These are phyloP conservation scores for Ogataea naganishii DNA, from an alignment of 805 yeast genomes.

Conservation along the genomic window DNA sequence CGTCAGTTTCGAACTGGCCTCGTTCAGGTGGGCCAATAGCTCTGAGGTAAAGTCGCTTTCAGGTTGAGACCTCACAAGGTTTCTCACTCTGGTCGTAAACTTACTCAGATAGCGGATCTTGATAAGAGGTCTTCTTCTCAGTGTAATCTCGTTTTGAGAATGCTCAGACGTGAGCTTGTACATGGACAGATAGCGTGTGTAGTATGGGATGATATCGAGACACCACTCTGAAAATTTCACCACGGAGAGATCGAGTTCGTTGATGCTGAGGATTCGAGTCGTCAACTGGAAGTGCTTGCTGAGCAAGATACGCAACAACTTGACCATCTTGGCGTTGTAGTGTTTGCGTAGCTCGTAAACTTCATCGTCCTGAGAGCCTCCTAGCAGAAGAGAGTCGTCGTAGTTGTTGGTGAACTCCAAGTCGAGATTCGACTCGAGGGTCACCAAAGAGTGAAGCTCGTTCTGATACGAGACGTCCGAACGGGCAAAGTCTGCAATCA, in stretches of 20 bases:
- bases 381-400: constrained; percentile 17
- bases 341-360: constrained; percentile 10
- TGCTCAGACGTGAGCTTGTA: constrained; percentile 16
- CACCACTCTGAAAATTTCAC: constrained; percentile 18
- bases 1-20: constrained; percentile 13
- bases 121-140: constrained; percentile 23
- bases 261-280: constrained; percentile 6
- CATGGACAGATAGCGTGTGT: constrained; percentile 12
- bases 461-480: constrained; percentile 12
- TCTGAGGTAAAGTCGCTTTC: constrained; percentile 13
- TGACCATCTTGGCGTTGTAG: constrained; percentile 12
- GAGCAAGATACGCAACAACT: constrained; percentile 8
- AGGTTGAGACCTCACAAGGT: constrained; percentile 10
- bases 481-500: constrained; percentile 7
- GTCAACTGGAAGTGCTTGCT: constrained; percentile 14
- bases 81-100: constrained; percentile 13
- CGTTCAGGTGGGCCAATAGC: constrained; percentile 8
- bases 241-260: constrained; percentile 8
- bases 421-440: constrained; percentile 16
- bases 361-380: constrained; percentile 14
- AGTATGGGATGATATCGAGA: constrained; percentile 9
- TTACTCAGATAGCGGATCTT: constrained; percentile 18
- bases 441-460: constrained; percentile 13
- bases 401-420: constrained; percentile 19
- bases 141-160: constrained; percentile 16